Evolutionary conservation across 2,329 filamentous ascomycete species (phyloP).

Genomic region (Aspergillus sp.): DNA sequence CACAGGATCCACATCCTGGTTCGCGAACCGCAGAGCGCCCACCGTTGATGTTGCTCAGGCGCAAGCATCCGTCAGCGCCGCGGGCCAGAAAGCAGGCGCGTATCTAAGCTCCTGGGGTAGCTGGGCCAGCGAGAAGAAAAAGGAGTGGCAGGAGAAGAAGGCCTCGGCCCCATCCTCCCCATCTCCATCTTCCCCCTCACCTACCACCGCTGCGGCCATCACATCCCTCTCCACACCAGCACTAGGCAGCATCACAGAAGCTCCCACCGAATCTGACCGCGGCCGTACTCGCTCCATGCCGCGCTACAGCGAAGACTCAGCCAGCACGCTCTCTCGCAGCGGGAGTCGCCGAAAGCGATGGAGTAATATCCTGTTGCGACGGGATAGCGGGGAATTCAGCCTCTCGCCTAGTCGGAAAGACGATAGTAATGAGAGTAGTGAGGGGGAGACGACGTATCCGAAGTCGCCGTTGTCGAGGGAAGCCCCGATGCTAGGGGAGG

Average conservation of each 20-base stretch:
- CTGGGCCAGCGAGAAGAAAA: slow-evolving; percentile 49
- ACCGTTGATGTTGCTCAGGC: slow-evolving; percentile 47
- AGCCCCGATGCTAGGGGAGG: slow-evolving; percentile 15
- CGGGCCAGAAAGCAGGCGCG: slow-evolving; percentile 51
- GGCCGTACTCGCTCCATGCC: slow-evolving; percentile 25
- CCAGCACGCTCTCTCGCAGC: slow-evolving; percentile 22
- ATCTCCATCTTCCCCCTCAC: slow-evolving; percentile 9
- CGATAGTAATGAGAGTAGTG: slow-evolving; percentile 13
- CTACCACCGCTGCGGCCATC: not conserved
- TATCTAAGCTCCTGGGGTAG: slow-evolving; percentile 58
- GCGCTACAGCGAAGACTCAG: slow-evolving; percentile 21
- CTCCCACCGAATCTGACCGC: slow-evolving; percentile 18
- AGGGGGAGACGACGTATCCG: slow-evolving; percentile 17
- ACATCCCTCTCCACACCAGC: slow-evolving; percentile 18
- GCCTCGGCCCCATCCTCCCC: slow-evolving; percentile 18
- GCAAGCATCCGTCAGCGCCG: slow-evolving; percentile 49
- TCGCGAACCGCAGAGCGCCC: slow-evolving; percentile 25
- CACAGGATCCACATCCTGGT: slow-evolving; percentile 18
- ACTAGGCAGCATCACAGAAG: slow-evolving; percentile 19
- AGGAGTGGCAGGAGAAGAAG: slow-evolving; percentile 40
- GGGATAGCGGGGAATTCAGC: slow-evolving; percentile 26
- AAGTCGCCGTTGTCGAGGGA: slow-evolving; percentile 28
- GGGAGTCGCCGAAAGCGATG: slow-evolving; percentile 30
- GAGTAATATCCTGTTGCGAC: slow-evolving; percentile 30
- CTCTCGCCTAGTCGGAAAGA: slow-evolving; percentile 14